Evolutionary conservation across 768 basidiomycete genomes (phyloP), one percentile per base, ranked within the genome.

Genomic region (Termitomyces sp.): DNA sequence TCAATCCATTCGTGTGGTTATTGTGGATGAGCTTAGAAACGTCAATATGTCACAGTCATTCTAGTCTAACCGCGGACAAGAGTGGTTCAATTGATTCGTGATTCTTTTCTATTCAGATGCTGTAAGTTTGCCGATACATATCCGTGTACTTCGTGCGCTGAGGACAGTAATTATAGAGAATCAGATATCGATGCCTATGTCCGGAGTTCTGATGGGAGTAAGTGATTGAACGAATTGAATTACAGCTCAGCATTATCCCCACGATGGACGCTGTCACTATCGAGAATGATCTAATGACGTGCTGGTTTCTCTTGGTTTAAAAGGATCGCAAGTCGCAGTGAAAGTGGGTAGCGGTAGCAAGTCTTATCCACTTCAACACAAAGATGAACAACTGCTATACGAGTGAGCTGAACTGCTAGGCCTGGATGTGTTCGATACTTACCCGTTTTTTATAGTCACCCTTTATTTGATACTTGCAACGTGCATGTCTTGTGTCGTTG

Each of bases 401-500:
- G 36, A 36, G 50, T 51, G 36, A 36, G 50, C 23, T 36, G 14
- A 14, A 26, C 20, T 50, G 13, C 13, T 50, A 13, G 5, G 5
- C 16, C 16, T 26, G 12, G 36, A 16, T 36, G 3, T 3, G 13
- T 16, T 26, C 2, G 38, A 32, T 47, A 13, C 16, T 57, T 0
- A 57, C 12, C 35, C 3, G 33, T 32, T 36, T 36, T 40, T 18
- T 18, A 3, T 26, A 60, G 62, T 43, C 23, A 0, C 52, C 35
- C 36, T 64, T 44, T 63, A 33, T 44, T 9, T 60, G 7, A 20
- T 60, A 18, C 20, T 61, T 26, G 52, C 63, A 18, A 49, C 61
- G 12, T 61, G 58, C 49, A 50, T 56, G 1, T 61, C 57, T 9
- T 50, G 55, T 35, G 63, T 38, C 41, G 52, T 35, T 16, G 61